phyloP scores from a whole-genome alignment of 108 stramenopile species.

The Cyclotella baltica region DNA sequence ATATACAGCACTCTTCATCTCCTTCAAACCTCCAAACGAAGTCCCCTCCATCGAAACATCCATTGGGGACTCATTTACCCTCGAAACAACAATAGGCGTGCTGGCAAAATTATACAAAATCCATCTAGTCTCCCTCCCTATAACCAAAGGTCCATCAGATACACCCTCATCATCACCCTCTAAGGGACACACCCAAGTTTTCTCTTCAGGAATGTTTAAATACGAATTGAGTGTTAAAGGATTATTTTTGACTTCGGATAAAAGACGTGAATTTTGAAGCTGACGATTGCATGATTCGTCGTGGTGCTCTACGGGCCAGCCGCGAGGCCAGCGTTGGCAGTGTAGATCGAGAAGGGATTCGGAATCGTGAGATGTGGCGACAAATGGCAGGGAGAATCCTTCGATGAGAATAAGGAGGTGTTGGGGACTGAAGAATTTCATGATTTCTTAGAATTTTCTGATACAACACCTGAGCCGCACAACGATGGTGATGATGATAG shows the following conservation, averaged over 20 bases:
- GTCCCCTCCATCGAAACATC: not conserved
- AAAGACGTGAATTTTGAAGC: not conserved
- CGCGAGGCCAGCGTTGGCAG: not conserved
- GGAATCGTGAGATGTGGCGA: no score
- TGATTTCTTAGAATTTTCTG: no score
- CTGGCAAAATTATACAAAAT: constrained; percentile 24
- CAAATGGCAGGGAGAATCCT: no score
- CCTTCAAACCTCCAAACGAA: no score
- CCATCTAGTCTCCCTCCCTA: constrained; percentile 19
- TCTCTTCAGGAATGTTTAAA: constrained; percentile 32
- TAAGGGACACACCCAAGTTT: constrained; percentile 31
- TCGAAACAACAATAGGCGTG: constrained; percentile 14
- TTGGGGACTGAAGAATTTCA: no score
- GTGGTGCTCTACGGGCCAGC: not conserved
- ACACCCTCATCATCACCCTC: not conserved
- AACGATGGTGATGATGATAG: no score
- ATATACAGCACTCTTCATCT: constrained; percentile 24
- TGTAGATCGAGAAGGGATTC: no score
- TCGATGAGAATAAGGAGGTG: no score
- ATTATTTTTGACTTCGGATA: not conserved
- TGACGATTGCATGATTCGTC: not conserved
- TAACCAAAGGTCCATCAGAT: not conserved
- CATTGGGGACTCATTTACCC: not conserved
- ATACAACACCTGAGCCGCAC: no score
- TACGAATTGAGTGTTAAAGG: not conserved